Conservation (phyloP, 1,284 basidiomycete species). For the Lentinus polychrous region DNA sequence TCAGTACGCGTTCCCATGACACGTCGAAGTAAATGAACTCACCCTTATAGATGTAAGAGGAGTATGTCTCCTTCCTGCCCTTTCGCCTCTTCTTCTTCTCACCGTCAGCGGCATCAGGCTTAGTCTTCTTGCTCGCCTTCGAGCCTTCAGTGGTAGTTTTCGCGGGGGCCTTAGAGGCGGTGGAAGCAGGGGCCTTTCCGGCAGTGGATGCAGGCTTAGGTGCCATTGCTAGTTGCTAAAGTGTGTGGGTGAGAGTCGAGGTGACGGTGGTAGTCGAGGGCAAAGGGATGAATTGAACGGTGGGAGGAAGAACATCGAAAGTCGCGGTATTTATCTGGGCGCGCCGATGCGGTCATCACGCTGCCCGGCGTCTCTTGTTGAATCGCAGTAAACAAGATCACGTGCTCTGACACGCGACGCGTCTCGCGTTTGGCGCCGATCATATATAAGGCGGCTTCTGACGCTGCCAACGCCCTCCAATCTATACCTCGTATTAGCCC, state of each 20-base stretch:
- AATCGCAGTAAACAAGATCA: slow-evolving; percentile 14
- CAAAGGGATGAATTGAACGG: slow-evolving; percentile 10
- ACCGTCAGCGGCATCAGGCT: slow-evolving; percentile 56
- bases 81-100: slow-evolving; percentile 90
- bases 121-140: slow-evolving; percentile 84
- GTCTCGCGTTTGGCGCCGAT: slow-evolving; percentile 4
- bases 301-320: slow-evolving; percentile 7
- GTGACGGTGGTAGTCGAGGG: slow-evolving; percentile 10
- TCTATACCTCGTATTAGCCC: slow-evolving; percentile 2
- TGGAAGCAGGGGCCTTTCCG: slow-evolving; percentile 76
- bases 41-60: slow-evolving; percentile 94
- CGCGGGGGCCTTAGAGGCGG: slow-evolving; percentile 69
- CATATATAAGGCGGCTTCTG: neutral
- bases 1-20: slow-evolving; percentile 7
- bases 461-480: slow-evolving; percentile 5
- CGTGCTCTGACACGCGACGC: slow-evolving; percentile 11
- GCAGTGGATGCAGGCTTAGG: slow-evolving; percentile 80
- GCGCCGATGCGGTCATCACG: slow-evolving; percentile 3
- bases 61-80: slow-evolving; percentile 86
- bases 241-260: slow-evolving; percentile 9
- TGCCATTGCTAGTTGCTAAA: slow-evolving; percentile 41
- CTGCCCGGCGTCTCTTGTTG: slow-evolving; percentile 7
- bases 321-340: slow-evolving; percentile 4
- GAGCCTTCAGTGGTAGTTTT: slow-evolving; percentile 58
- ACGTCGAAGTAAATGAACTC: slow-evolving; percentile 17